phyloP scores from a whole-genome alignment of 2,329 filamentous ascomycete genomes.

The Sarocladiaceae sp. region DNA sequence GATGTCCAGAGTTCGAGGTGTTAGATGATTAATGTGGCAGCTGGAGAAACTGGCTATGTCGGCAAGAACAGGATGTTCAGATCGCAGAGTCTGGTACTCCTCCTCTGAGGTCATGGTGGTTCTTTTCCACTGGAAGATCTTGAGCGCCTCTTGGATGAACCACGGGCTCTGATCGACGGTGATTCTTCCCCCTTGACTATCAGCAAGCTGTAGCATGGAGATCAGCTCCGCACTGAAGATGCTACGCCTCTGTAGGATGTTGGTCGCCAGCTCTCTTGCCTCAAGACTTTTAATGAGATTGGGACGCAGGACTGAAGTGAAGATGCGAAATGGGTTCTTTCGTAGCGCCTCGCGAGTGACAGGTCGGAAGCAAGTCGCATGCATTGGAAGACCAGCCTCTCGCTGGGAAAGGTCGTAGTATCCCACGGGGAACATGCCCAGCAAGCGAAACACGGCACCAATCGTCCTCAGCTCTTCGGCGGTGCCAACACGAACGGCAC shows the following conservation, averaged over 20 bases:
- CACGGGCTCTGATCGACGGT: constrained; percentile 23
- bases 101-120: constrained; percentile 32
- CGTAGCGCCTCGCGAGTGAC: constrained; percentile 25
- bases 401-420: constrained; percentile 44
- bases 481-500: constrained; percentile 45
- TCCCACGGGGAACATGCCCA: constrained; percentile 45
- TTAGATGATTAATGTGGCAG: constrained; percentile 51
- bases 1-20: constrained; percentile 47
- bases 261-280: constrained; percentile 27
- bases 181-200: constrained; percentile 23
- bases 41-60: constrained; percentile 39
- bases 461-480: constrained; percentile 37
- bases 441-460: constrained; percentile 37
- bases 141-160: constrained; percentile 38
- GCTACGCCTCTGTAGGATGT: constrained; percentile 29
- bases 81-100: constrained; percentile 36
- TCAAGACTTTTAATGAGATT: constrained; percentile 31
- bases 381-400: constrained; percentile 41
- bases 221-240: constrained; percentile 38
- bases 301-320: constrained; percentile 32
- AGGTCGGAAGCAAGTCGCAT: constrained; percentile 48
- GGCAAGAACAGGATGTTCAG: constrained; percentile 42
- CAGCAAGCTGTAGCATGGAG: constrained; percentile 29
- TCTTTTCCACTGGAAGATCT: constrained; percentile 44
- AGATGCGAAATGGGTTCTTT: constrained; percentile 38